Evolutionary conservation across 331 rosid genomes (phyloP).

Genomic region (Acacia pycnantha): DNA sequence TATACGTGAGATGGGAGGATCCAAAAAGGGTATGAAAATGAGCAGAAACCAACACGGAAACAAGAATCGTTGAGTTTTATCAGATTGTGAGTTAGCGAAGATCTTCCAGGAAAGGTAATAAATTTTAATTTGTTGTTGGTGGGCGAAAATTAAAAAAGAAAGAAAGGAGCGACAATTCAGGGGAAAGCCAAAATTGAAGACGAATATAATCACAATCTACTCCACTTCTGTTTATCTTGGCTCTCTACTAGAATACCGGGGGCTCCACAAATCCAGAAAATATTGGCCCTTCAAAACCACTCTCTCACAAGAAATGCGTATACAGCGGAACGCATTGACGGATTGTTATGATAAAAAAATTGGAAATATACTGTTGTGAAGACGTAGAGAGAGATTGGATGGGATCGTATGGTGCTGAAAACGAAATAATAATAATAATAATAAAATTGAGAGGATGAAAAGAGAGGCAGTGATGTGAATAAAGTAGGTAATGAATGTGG

Average conservation of each 20-base stretch:
- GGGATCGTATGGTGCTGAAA: not conserved
- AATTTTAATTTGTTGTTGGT: not conserved
- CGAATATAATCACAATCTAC: not conserved
- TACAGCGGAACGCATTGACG: not conserved
- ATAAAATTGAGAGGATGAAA: not conserved
- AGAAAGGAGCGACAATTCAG: not conserved
- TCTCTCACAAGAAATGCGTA: not conserved
- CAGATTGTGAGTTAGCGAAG: not conserved
- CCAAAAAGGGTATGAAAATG: not conserved
- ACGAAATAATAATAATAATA: not conserved
- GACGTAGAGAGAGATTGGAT: not conserved
- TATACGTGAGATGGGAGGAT: not conserved
- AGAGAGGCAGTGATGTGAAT: not conserved
- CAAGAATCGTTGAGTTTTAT: not conserved
- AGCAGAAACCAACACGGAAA: not conserved
- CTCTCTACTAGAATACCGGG: not conserved
- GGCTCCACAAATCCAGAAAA: not conserved
- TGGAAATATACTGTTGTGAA: not conserved
- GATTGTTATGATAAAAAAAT: not conserved
- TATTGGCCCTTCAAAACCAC: not conserved
- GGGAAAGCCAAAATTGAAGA: not conserved
- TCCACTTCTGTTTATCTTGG: not conserved
- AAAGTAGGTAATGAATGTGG: constrained; percentile 9
- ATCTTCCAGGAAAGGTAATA: not conserved
- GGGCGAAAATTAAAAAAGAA: not conserved